phyloP scores from a whole-genome alignment of 148 eudicot genomes.

The Rhododendron molle region DNA sequence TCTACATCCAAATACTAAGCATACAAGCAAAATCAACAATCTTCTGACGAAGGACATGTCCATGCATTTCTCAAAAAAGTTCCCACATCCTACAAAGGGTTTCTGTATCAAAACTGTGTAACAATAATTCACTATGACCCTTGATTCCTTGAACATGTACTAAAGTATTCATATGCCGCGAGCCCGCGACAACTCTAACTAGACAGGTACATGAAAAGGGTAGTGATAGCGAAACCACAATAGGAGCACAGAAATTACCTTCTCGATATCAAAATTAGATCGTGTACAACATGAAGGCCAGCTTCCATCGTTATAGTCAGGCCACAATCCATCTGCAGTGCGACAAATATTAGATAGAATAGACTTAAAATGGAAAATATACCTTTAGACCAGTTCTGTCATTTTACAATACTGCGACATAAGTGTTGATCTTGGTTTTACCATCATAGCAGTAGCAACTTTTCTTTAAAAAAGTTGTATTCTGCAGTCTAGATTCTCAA shows the following conservation, averaged over 20 bases:
- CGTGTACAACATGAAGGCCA: constrained; percentile 90
- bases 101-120: background rate
- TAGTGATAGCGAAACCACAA: background rate
- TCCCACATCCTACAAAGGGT: background rate
- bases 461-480: background rate
- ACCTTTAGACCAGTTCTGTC: background rate
- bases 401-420: too few relatives aligned
- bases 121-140: background rate
- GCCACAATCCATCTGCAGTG: constrained; percentile 86
- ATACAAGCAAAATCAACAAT: background rate
- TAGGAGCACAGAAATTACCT: constrained; percentile 36
- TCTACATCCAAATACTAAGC: background rate
- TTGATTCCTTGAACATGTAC: background rate
- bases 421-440: background rate
- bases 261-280: constrained; percentile 52
- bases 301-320: constrained; percentile 86
- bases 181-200: background rate
- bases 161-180: background rate
- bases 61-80: background rate
- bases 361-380: background rate
- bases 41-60: background rate
- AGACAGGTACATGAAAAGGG: background rate
- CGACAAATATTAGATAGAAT: constrained; percentile 1
- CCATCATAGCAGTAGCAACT: background rate
- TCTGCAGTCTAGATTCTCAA: background rate